These are phyloP conservation scores for Vitis amurensis DNA, from an alignment of 164 flowering plant genomes.

Conservation along the genomic window DNA sequence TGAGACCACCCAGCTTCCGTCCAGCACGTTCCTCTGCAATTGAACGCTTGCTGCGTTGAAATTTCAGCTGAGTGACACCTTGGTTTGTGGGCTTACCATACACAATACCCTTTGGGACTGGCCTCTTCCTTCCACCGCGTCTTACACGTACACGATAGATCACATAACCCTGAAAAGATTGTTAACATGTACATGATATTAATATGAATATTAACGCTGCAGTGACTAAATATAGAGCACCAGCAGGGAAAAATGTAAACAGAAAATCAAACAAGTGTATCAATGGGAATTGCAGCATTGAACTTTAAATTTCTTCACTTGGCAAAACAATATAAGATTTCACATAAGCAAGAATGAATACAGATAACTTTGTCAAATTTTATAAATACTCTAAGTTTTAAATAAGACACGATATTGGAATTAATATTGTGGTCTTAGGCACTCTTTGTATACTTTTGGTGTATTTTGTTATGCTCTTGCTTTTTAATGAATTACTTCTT, in stretches of 20 bases:
- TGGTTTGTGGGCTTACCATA: conserved; percentile 47
- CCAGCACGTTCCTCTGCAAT: conserved; percentile 24
- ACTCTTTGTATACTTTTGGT: too few relatives aligned
- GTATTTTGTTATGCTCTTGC: too few relatives aligned
- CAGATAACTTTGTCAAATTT: too few relatives aligned
- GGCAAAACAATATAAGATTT: too few relatives aligned
- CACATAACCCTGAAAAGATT: conserved; percentile 9
- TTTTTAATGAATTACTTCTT: too few relatives aligned
- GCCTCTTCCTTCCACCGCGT: conserved; percentile 41
- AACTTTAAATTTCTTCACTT: too few relatives aligned
- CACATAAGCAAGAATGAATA: too few relatives aligned
- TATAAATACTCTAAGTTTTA: too few relatives aligned
- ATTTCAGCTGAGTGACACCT: conserved; percentile 34
- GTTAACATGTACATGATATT: conserved; percentile 4
- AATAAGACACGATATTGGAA: too few relatives aligned
- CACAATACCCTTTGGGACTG: conserved; percentile 45
- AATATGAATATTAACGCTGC: not conserved
- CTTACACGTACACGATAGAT: conserved; percentile 16
- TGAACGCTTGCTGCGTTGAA: conserved; percentile 31
- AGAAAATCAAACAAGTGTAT: too few relatives aligned
- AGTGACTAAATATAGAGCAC: not conserved
- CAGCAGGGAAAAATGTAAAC: not conserved
- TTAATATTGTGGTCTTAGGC: too few relatives aligned
- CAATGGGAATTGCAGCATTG: too few relatives aligned
- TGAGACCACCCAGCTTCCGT: conserved; percentile 3